Evolutionary conservation across 2,329 filamentous ascomycete species (phyloP).

Genomic region (Exophiala sideris): DNA sequence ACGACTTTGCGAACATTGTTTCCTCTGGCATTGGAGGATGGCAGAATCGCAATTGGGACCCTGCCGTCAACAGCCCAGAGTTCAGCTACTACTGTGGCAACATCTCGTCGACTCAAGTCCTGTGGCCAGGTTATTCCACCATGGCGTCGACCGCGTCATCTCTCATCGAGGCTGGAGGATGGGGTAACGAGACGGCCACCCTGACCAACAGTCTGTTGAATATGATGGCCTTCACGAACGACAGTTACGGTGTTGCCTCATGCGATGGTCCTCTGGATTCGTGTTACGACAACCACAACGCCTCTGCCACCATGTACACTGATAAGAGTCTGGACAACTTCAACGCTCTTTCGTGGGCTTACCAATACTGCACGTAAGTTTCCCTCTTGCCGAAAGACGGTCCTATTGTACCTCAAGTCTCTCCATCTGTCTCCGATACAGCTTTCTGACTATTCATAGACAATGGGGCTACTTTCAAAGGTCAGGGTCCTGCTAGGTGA

Average conservation of each 20-base stretch:
- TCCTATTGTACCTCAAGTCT: too few relatives aligned
- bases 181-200: constrained; percentile 37
- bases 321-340: constrained; percentile 44
- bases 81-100: constrained; percentile 57
- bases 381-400: too few relatives aligned
- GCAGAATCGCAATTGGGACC: constrained; percentile 61
- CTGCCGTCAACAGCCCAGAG: constrained; percentile 45
- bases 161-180: constrained; percentile 50
- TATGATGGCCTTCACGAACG: constrained; percentile 54
- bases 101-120: constrained; percentile 46
- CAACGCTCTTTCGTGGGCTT: constrained; percentile 51
- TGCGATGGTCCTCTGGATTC: constrained; percentile 47
- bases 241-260: constrained; percentile 37
- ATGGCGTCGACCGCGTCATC: constrained; percentile 41
- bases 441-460: too few relatives aligned
- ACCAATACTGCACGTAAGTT: constrained; percentile 51
- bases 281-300: constrained; percentile 52
- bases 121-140: constrained; percentile 42
- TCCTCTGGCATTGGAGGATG: constrained; percentile 47
- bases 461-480: constrained; percentile 78
- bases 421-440: too few relatives aligned
- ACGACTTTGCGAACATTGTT: constrained; percentile 54
- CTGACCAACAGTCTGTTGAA: constrained; percentile 56
- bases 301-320: constrained; percentile 42
- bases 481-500: too few relatives aligned